phyloP scores from a whole-genome alignment of 805 yeast species.

The Cephaloascus fragrans region DNA sequence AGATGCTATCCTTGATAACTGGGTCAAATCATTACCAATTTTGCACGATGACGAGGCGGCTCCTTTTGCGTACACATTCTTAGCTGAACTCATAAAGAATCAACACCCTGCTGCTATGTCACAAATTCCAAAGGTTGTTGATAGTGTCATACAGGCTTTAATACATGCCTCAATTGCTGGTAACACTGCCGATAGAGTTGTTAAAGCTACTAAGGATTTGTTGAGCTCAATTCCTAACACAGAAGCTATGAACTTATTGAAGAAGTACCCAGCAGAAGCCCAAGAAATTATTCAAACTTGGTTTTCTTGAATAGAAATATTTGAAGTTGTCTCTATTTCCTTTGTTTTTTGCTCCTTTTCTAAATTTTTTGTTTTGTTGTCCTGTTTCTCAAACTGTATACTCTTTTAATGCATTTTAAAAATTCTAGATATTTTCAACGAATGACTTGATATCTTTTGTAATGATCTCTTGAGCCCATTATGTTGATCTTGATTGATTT shows the following conservation, averaged over 20 bases:
- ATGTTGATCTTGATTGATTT: too few relatives aligned
- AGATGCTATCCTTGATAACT: conserved; percentile 54
- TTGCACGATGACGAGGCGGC: conserved; percentile 85
- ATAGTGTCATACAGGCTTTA: conserved; percentile 65
- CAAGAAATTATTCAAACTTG: conserved; percentile 51
- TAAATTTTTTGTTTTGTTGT: background rate
- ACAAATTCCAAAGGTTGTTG: conserved; percentile 54
- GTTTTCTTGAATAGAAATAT: conserved; percentile 24
- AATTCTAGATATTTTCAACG: too few relatives aligned
- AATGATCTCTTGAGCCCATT: too few relatives aligned
- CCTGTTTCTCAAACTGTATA: background rate
- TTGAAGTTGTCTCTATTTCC: background rate
- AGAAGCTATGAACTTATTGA: conserved; percentile 56
- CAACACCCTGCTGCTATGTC: conserved; percentile 49
- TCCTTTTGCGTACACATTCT: conserved; percentile 67
- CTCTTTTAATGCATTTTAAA: background rate
- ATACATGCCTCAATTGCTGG: conserved; percentile 60
- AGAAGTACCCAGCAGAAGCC: conserved; percentile 51
- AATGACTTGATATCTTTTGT: too few relatives aligned
- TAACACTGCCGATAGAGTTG: conserved; percentile 57
- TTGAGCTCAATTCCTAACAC: conserved; percentile 57
- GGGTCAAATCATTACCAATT: conserved; percentile 80
- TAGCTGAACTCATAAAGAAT: conserved; percentile 60
- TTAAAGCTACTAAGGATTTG: conserved; percentile 52
- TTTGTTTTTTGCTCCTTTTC: background rate